These are phyloP conservation scores for Liquidambar formosana DNA, from an alignment of 164 flowering plant genomes.

Conservation along the genomic window DNA sequence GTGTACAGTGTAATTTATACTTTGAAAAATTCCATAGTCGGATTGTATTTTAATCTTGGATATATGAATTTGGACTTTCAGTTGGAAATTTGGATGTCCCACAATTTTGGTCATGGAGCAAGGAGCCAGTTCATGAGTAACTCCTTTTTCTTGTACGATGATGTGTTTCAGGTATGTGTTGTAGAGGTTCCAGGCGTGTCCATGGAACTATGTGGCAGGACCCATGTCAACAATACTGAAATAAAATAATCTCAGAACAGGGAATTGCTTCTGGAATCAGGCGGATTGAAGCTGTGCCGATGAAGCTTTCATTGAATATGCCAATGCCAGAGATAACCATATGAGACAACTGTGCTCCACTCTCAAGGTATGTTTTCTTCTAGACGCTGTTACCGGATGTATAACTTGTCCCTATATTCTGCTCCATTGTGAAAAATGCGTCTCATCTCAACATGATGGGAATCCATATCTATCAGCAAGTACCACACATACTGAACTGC, in stretches of 20 bases:
- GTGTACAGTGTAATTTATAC: no score
- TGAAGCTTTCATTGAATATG: slow-evolving; percentile 78
- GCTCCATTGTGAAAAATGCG: not conserved
- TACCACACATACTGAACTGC: no score
- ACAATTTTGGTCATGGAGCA: not conserved
- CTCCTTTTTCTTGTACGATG: not conserved
- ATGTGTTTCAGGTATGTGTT: slow-evolving; percentile 72
- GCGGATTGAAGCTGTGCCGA: slow-evolving; percentile 94
- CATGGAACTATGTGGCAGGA: slow-evolving; percentile 97
- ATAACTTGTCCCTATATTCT: not conserved
- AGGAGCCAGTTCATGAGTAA: not conserved
- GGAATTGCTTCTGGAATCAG: slow-evolving; percentile 93
- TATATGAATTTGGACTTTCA: not conserved
- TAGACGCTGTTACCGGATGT: not conserved
- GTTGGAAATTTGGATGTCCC: not conserved
- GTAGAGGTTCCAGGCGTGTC: slow-evolving; percentile 98
- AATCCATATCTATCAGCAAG: no score
- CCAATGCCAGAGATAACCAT: slow-evolving; percentile 56
- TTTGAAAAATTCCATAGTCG: not conserved
- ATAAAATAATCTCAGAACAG: slow-evolving; percentile 89
- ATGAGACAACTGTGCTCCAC: slow-evolving; percentile 75
- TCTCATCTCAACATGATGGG: not conserved
- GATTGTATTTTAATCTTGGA: not conserved
- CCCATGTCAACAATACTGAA: slow-evolving; percentile 90
- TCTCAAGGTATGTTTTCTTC: slow-evolving; percentile 54